phyloP scores from a whole-genome alignment of 1,284 basidiomycete genomes.

The Ceratobasidium sp. region DNA sequence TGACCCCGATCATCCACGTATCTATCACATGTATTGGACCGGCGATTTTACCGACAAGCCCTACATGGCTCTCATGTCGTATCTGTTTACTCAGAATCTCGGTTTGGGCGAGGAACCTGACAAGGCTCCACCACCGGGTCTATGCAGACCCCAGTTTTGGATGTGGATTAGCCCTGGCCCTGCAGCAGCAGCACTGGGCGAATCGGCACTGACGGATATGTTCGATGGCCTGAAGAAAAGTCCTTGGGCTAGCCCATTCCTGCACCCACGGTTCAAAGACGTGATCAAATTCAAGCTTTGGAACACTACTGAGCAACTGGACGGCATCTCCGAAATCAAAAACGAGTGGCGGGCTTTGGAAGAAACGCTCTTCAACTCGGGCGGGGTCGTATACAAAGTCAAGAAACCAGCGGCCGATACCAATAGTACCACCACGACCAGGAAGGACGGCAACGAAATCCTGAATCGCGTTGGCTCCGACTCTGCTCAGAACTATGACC shows the following conservation, averaged over 20 bases:
- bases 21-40: slow-evolving; percentile 88
- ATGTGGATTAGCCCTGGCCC: slow-evolving; percentile 85
- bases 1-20: slow-evolving; percentile 69
- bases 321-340: slow-evolving; percentile 75
- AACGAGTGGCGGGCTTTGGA: slow-evolving; percentile 70
- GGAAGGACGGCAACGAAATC: slow-evolving; percentile 50
- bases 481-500: slow-evolving; percentile 63
- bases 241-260: slow-evolving; percentile 83
- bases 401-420: slow-evolving; percentile 46
- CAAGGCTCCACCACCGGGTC: slow-evolving; percentile 47
- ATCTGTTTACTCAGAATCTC: slow-evolving; percentile 81
- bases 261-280: slow-evolving; percentile 78
- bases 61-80: slow-evolving; percentile 76
- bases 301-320: slow-evolving; percentile 88
- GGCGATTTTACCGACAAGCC: slow-evolving; percentile 84
- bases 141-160: slow-evolving; percentile 81
- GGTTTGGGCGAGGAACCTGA: slow-evolving; percentile 61
- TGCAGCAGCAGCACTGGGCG: slow-evolving; percentile 70
- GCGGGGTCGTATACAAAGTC: slow-evolving; percentile 62
- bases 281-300: slow-evolving; percentile 84
- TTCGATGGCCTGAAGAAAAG: slow-evolving; percentile 69
- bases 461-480: slow-evolving; percentile 63
- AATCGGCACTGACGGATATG: slow-evolving; percentile 70
- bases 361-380: slow-evolving; percentile 64
- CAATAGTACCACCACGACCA: slow-evolving; percentile 44